Evolutionary conservation across 1,284 basidiomycete genomes (phyloP).

Genomic region (Mrakiaceae sp.): DNA sequence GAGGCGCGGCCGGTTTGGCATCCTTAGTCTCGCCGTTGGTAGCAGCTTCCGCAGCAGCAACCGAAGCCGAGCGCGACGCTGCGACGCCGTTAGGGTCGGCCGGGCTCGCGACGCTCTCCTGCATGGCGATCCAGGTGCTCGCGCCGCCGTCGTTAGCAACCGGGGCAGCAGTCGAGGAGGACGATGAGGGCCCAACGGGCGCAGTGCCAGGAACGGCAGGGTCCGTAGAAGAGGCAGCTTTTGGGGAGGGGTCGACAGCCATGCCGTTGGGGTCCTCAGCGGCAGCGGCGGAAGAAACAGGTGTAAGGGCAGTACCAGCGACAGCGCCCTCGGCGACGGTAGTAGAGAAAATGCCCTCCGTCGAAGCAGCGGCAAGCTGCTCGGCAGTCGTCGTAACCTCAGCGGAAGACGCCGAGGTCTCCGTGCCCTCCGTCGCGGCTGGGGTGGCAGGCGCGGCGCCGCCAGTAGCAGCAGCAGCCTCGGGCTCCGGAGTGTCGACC

Average conservation of each 20-base stretch:
- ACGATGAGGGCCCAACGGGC: background rate
- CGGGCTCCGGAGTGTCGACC: conserved; percentile 19
- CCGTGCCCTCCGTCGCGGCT: no score
- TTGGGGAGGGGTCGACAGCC: no score
- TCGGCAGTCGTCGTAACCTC: no score
- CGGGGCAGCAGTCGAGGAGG: background rate
- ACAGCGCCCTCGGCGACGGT: no score
- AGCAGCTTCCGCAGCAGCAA: conserved; percentile 4
- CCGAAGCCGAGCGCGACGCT: conserved; percentile 17
- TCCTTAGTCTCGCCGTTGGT: conserved; percentile 17
- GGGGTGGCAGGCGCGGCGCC: conserved; percentile 11
- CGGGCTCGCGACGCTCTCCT: conserved; percentile 31
- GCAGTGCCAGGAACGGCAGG: no score
- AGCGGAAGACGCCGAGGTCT: no score
- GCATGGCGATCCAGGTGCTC: conserved; percentile 28
- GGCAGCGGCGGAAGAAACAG: no score
- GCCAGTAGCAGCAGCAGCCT: conserved; percentile 20
- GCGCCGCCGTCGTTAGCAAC: background rate
- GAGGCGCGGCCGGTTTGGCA: conserved; percentile 9
- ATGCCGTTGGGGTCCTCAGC: no score
- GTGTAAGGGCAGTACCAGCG: no score
- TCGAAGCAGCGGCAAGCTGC: no score
- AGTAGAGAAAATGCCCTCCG: no score
- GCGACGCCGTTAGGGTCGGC: conserved; percentile 18
- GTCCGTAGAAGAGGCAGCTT: no score